phyloP scores from a whole-genome alignment of 495 filamentous ascomycete genomes.

The Penicillium coprophilum region DNA sequence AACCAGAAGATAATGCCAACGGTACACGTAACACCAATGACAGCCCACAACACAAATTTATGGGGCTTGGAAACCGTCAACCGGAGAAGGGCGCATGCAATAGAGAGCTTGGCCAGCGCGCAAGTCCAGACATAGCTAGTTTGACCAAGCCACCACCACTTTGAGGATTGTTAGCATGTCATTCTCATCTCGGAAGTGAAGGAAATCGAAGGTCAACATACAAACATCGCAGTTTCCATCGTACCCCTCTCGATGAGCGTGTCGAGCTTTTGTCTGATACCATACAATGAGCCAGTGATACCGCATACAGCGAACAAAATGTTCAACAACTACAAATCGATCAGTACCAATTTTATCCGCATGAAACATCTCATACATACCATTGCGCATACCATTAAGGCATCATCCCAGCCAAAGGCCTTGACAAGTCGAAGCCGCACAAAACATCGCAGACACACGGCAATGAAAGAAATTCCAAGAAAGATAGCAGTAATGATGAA shows the following conservation, averaged over 20 bases:
- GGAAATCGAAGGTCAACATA: slow-evolving; percentile 24
- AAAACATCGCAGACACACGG: slow-evolving; percentile 43
- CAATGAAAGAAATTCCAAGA: slow-evolving; percentile 37
- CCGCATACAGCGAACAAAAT: slow-evolving; percentile 43
- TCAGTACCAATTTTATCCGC: neutral
- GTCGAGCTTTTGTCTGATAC: slow-evolving; percentile 32
- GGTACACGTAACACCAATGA: slow-evolving; percentile 31
- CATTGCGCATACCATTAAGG: slow-evolving; percentile 44
- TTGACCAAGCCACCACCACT: slow-evolving; percentile 49
- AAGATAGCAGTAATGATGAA: slow-evolving; percentile 43
- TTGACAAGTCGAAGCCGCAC: slow-evolving; percentile 41
- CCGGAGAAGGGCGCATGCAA: slow-evolving; percentile 43
- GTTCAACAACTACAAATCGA: slow-evolving; percentile 22
- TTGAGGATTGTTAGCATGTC: slow-evolving; percentile 11
- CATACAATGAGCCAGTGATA: slow-evolving; percentile 38
- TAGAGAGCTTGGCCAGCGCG: slow-evolving; percentile 40
- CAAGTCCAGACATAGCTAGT: slow-evolving; percentile 37
- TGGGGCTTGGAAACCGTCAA: slow-evolving; percentile 33
- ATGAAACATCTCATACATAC: slow-evolving; percentile 18
- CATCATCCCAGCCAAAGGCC: slow-evolving; percentile 49
- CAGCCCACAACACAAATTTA: slow-evolving; percentile 29
- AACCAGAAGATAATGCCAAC: slow-evolving; percentile 40
- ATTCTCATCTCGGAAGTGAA: neutral
- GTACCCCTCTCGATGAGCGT: slow-evolving; percentile 18
- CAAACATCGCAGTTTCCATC: slow-evolving; percentile 43